Percentiles rank a stretch among this genome's conserved stretches.
phyloP scores from a whole-genome alignment of 2,329 filamentous ascomycete species.

The Arthroderma uncinatum region DNA sequence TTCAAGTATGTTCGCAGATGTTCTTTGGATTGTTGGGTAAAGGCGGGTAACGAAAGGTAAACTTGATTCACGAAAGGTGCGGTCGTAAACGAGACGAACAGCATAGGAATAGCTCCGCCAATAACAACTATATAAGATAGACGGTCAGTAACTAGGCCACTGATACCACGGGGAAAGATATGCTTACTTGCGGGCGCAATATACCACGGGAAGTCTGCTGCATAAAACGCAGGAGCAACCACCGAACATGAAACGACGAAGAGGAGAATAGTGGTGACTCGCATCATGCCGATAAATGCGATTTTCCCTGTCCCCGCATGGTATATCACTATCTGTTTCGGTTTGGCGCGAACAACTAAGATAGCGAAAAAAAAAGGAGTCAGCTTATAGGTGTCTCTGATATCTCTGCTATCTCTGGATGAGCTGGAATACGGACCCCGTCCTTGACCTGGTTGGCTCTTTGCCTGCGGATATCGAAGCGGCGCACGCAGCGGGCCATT shows the following conservation, averaged over 20 bases:
- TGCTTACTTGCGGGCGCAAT: constrained; percentile 32
- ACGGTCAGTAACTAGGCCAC: not conserved
- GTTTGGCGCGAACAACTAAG: constrained; percentile 21
- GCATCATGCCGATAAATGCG: constrained; percentile 58
- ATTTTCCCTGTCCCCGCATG: constrained; percentile 59
- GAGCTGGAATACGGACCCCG: not conserved
- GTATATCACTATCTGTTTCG: constrained; percentile 54
- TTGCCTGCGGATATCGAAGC: constrained; percentile 9
- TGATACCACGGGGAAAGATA: too few species aligned
- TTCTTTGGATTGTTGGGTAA: constrained; percentile 50
- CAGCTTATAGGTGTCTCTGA: not conserved
- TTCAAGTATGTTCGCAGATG: constrained; percentile 34
- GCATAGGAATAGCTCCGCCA: constrained; percentile 53
- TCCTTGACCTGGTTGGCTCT: constrained; percentile 5
- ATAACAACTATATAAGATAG: constrained; percentile 39
- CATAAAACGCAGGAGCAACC: constrained; percentile 48
- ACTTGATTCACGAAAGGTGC: constrained; percentile 63
- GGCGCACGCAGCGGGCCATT: not conserved
- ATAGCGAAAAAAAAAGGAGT: not conserved
- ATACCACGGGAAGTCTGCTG: constrained; percentile 35
- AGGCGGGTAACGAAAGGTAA: constrained; percentile 55
- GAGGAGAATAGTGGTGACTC: constrained; percentile 59
- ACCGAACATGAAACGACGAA: constrained; percentile 56
- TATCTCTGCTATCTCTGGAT: not conserved
- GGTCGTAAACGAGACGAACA: constrained; percentile 53